Evolutionary conservation across 768 basidiomycete genomes (phyloP).

Genomic region (Rhodotorula toruloides): DNA sequence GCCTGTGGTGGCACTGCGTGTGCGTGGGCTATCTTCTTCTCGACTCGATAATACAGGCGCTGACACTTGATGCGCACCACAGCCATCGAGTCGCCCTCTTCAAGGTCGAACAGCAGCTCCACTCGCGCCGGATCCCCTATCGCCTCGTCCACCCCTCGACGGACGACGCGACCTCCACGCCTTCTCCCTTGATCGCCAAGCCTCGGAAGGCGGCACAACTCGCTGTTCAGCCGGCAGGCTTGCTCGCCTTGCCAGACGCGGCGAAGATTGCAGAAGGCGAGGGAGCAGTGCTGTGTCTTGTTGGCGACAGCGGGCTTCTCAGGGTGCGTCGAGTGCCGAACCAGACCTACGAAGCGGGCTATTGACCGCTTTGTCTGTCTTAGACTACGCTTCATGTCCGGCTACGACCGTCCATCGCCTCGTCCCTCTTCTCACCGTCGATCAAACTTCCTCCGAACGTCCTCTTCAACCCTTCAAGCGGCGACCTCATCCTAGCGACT

Average conservation of each 20-base stretch:
- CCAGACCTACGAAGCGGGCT: background rate
- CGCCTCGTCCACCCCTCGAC: background rate
- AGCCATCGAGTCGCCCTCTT: constrained; percentile 77
- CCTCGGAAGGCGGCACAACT: background rate
- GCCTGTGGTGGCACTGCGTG: constrained; percentile 56
- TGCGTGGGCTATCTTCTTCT: background rate
- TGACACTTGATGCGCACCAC: background rate
- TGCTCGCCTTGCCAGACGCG: background rate
- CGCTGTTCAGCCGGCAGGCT: background rate
- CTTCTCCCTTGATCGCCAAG: constrained; percentile 1
- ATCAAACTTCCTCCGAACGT: background rate
- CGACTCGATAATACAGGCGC: background rate
- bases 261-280: background rate
- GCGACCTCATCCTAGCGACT: constrained; percentile 5
- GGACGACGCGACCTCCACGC: background rate
- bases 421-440: background rate
- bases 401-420: constrained; percentile 1
- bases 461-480: background rate
- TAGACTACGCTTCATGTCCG: constrained; percentile 21
- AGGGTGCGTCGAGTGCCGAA: background rate
- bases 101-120: constrained; percentile 81
- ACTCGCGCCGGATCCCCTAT: constrained; percentile 23
- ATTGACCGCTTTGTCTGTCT: background rate
- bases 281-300: background rate
- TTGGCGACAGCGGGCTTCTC: background rate